Evolutionary conservation across 2,329 filamentous ascomycete genomes (phyloP).

Genomic region (Phialocephala subalpina): DNA sequence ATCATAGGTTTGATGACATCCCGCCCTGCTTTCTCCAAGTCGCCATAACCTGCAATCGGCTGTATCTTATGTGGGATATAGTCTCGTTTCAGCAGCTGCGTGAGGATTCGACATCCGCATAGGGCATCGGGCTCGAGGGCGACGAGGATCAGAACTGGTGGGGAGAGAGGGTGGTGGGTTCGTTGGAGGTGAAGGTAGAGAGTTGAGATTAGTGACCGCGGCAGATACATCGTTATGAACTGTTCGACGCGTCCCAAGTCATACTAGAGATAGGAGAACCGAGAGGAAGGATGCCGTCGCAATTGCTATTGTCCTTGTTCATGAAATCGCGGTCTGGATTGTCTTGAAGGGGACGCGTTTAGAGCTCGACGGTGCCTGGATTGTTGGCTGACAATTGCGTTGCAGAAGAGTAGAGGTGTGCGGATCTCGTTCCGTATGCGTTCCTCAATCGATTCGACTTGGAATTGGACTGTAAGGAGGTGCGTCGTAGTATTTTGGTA

Average conservation of each 20-base stretch:
- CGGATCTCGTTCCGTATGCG: neutral
- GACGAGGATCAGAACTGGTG: slow-evolving; percentile 89
- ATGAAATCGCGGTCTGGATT: slow-evolving; percentile 3
- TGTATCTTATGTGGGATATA: slow-evolving; percentile 98
- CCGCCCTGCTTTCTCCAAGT: slow-evolving; percentile 81
- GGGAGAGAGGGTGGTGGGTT: slow-evolving; percentile 87
- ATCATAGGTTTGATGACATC: slow-evolving; percentile 88
- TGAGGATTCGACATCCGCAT: slow-evolving; percentile 94
- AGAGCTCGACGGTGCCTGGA: neutral
- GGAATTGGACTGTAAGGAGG: neutral
- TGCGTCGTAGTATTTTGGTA: neutral
- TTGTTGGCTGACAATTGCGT: neutral
- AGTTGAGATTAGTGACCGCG: slow-evolving; percentile 85
- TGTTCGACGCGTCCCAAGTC: slow-evolving; percentile 4
- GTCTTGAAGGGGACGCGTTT: slow-evolving; percentile 2
- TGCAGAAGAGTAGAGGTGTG: neutral
- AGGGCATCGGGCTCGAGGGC: slow-evolving; percentile 95
- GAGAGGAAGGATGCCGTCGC: neutral
- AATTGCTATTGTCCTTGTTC: neutral
- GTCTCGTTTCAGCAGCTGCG: slow-evolving; percentile 92
- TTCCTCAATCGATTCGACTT: neutral
- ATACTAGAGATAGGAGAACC: neutral
- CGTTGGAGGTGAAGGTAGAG: slow-evolving; percentile 90
- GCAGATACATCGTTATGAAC: slow-evolving; percentile 82
- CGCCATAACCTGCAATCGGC: slow-evolving; percentile 90